Evolutionary conservation across 2,329 filamentous ascomycete genomes (phyloP), one percentile per base, ranked within the genome.

Genomic region (Sarocladium kiliense): DNA sequence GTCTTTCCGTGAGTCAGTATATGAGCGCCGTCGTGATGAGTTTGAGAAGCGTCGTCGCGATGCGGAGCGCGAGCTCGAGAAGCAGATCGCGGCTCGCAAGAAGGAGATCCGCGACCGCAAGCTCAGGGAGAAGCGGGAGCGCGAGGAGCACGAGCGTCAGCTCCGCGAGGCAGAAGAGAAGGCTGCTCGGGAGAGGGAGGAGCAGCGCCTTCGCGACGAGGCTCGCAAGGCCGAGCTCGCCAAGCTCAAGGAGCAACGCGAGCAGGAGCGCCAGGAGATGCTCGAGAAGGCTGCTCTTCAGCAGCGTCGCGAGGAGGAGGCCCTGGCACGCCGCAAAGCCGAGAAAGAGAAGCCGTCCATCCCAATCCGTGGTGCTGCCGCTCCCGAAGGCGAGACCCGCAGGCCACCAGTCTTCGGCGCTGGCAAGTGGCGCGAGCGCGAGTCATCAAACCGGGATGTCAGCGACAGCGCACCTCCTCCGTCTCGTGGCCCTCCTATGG

Each of bases 11-110:
- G 79, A 86, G 61, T 85, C 86, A 49, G 84, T 99, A 54, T 89
- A 89, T 59, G 87, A 94, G 71, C 87, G 91, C 67, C 89, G 93
- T 64, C 90, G 91, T 67, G 89, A 96, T 64, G 91, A 97, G 73
- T 99, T 97, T 63, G 94, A 97, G 80, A 93, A 89, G 77, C 89
- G 92, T 61, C 89, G 89, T 68, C 91, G 88, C 71, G 87, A 90
- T 66, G 94, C 94, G 30, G 91, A 97, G 78, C 86, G 88, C 61
- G 94, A 99, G 69, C 82, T 97, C 57, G 89, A 97, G 77, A 88
- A 88, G 73, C 91, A 95, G 77, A 96, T 97, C 73, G 83, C 87
- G 37, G 82, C 85, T 61, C 89, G 94, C 66, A 86, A 91, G 74
- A 93, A 91, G 80, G 91, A 97, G 71, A 85, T 89, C 66, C 87